Base-by-base conservation (phyloP, 2,329 filamentous ascomycete species). In the Venturia pyrina region DNA sequence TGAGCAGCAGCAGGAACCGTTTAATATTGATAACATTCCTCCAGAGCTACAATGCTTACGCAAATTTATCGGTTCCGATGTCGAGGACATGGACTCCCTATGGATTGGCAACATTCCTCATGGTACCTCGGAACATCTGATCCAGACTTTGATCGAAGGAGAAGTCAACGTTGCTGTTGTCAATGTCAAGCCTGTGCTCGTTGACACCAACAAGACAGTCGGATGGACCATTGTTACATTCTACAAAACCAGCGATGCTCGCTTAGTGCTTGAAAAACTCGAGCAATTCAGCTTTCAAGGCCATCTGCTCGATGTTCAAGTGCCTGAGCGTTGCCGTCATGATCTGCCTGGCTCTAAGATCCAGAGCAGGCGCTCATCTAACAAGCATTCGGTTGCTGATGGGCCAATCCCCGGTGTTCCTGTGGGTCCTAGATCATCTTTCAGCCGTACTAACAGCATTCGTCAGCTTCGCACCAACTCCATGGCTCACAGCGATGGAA, bases 121-220 rank as follows among this genome's bases (percentile, higher is more conserved):
- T 28, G 48, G 37, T n/a, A 57, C 63, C 5, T 40, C 32, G 5
- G 32, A 41, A 19, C 76, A 78, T 66, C 78, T 79, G 1, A 81
- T 81, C 71, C 76, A 78, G 72, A 72, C 77, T 3, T 70, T 82
- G 71, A 78, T 81, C 66, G 75, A 79, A 57, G 79, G 81, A 65
- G 81, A 81, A 68, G 79, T 64, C n/a, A 43, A 44, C 19, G 62
- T 64, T 34, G 19, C 48, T 37, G 48, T 53, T 19, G 40, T 64
- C 43, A 64, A 21, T 21, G 34, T 34, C 21, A 48, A 40, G 24
- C 44, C 50, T 15, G 28, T 24, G 4, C 19, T 32, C 19, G 17
- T 46, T 13, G 37, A 57, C 5, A 8, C 34, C 11, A 59, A 28
- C 53, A 32, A 37, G 17, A 4, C 15, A 24, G 41, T 28, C 34